These are phyloP conservation scores for Scorias spongiosa DNA, from an alignment of 2,329 filamentous ascomycete species.

Conservation along the genomic window DNA sequence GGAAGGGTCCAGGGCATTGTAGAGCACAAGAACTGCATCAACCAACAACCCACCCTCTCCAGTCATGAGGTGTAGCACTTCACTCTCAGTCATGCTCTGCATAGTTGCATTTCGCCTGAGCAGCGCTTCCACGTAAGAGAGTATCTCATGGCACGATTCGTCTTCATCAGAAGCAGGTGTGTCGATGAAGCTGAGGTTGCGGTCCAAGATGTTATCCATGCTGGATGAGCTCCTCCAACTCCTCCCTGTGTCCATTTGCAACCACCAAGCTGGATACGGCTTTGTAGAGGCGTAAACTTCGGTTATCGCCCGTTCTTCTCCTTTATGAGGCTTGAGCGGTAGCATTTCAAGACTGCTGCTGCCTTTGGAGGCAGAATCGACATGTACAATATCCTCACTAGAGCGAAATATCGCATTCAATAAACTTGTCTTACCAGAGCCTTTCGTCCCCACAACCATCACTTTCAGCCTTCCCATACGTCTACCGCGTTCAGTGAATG, in stretches of 20 bases:
- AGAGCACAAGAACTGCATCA: slow-evolving; percentile 71
- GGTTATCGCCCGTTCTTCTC: slow-evolving; percentile 12
- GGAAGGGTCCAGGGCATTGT: slow-evolving; percentile 40
- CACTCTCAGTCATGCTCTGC: slow-evolving; percentile 49
- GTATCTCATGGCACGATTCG: slow-evolving; percentile 20
- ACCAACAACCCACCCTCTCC: slow-evolving; percentile 72
- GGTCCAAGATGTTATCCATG: slow-evolving; percentile 65
- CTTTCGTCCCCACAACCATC: slow-evolving; percentile 66
- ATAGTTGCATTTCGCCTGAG: slow-evolving; percentile 49
- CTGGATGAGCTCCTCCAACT: slow-evolving; percentile 51
- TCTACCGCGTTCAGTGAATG: slow-evolving; percentile 79
- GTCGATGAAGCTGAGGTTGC: slow-evolving; percentile 90
- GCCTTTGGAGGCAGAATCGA: slow-evolving; percentile 37
- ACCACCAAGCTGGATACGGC: slow-evolving; percentile 79
- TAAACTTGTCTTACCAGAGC: slow-evolving; percentile 76
- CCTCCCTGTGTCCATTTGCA: slow-evolving; percentile 54
- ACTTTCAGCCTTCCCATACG: slow-evolving; percentile 75
- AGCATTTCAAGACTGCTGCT: background rate
- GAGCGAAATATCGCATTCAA: slow-evolving; percentile 75
- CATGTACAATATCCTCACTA: slow-evolving; percentile 86
- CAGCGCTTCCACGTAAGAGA: slow-evolving; percentile 53
- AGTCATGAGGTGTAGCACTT: slow-evolving; percentile 62
- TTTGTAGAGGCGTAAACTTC: slow-evolving; percentile 32
- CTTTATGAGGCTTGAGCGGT: background rate
- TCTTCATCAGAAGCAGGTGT: slow-evolving; percentile 51